A percentile compares a stretch with the other conserved stretches of the same genome.
These are phyloP conservation scores for Lithocarpus polystachyus DNA, from an alignment of 306 rosid species.

Conservation along the genomic window DNA sequence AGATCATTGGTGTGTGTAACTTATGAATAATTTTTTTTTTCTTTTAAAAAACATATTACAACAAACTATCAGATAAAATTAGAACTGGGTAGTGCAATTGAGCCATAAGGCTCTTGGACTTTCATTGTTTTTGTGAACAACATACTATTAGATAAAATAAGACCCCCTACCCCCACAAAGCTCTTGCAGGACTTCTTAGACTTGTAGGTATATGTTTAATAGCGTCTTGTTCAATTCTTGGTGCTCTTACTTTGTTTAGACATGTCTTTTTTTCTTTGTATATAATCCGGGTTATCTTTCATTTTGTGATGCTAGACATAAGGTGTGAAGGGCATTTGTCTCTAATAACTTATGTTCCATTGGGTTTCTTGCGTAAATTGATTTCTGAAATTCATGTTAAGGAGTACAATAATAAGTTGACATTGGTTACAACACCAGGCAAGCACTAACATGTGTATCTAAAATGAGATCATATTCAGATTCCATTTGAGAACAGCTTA, in stretches of 20 bases:
- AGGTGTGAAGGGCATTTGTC: conserved; percentile 60
- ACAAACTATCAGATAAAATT: no score
- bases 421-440: conserved; percentile 83
- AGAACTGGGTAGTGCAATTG: no score
- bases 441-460: conserved; percentile 81
- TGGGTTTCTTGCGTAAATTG: conserved; percentile 68
- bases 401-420: conserved; percentile 72
- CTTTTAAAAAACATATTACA: no score
- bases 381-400: conserved; percentile 65
- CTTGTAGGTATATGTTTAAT: conserved; percentile 66
- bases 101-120: no score
- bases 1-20: no score
- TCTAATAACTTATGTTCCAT: conserved; percentile 58
- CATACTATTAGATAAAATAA: no score
- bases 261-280: conserved; percentile 16
- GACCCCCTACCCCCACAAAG: neutral
- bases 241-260: neutral
- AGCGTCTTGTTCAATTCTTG: conserved; percentile 50
- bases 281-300: conserved; percentile 4
- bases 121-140: no score
- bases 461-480: conserved; percentile 72
- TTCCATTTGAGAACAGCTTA: conserved; percentile 22
- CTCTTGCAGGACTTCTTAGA: conserved; percentile 82
- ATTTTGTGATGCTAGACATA: conserved; percentile 47
- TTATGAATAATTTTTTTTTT: no score